A percentile compares a stretch with the other conserved stretches of the same genome.
Evolutionary conservation across 2,329 filamentous ascomycete species (phyloP).

Genomic region (Fusarium pseudocircinatum): DNA sequence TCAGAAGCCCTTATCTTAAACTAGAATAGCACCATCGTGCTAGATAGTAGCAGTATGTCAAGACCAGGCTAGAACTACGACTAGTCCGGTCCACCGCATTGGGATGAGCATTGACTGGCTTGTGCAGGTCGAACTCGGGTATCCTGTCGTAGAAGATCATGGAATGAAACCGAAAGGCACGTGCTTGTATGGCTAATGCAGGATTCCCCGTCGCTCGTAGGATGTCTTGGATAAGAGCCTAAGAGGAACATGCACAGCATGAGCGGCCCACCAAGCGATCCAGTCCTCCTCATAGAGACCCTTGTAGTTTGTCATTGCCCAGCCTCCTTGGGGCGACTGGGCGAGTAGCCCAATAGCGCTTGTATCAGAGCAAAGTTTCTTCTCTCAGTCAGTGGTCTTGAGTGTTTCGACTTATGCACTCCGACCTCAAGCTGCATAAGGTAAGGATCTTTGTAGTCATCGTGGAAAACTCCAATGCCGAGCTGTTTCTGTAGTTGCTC

Average conservation of each 20-base stretch:
- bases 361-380: not conserved
- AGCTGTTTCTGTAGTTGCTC: not conserved
- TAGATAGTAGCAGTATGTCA: not conserved
- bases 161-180: slow-evolving; percentile 1
- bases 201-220: not conserved
- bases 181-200: not conserved
- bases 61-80: not conserved
- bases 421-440: not conserved
- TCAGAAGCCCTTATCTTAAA: not conserved
- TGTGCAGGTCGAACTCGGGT: not conserved
- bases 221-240: not conserved
- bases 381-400: no score
- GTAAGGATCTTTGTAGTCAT: not conserved
- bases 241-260: not conserved
- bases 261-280: not conserved
- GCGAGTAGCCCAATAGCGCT: not conserved
- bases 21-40: not conserved
- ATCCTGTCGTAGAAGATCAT: slow-evolving; percentile 6
- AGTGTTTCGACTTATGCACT: not conserved
- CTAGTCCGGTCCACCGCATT: not conserved
- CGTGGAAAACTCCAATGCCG: no score
- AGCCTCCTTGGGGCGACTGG: not conserved
- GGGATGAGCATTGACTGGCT: not conserved
- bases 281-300: not conserved
- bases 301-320: not conserved